Conservation (phyloP, 208 protist genomes). For the Porcisia deanei region DNA sequence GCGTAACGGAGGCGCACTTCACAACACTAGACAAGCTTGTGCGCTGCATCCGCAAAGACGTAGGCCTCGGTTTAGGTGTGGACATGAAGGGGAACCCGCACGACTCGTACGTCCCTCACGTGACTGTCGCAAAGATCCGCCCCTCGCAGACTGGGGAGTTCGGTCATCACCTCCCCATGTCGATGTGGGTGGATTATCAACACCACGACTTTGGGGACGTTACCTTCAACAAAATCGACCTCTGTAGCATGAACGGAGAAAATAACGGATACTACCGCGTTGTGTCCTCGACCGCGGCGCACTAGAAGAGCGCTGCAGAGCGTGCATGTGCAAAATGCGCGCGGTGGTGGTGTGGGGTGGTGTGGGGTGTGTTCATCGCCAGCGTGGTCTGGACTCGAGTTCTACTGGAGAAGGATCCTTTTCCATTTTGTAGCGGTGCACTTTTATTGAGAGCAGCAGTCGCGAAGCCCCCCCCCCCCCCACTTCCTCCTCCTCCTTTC, state of each 20-base stretch:
- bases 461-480: background rate
- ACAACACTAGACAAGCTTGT: conserved; percentile 57
- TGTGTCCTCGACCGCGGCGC: conserved; percentile 27
- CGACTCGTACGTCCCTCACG: conserved; percentile 89
- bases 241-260: conserved; percentile 75
- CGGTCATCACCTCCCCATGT: conserved; percentile 54
- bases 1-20: conserved; percentile 65
- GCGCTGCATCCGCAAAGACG: conserved; percentile 45
- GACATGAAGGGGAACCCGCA: conserved; percentile 89
- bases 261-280: conserved; percentile 78
- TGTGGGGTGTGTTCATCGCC: background rate
- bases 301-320: background rate
- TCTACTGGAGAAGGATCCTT: background rate
- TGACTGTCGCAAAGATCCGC: conserved; percentile 86
- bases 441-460: background rate
- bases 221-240: conserved; percentile 63
- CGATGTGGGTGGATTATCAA: conserved; percentile 68
- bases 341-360: background rate
- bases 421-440: background rate
- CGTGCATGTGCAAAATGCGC: background rate
- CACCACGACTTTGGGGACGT: conserved; percentile 88
- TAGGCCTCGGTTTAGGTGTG: conserved; percentile 57
- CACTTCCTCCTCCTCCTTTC: background rate
- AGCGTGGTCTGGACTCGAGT: background rate
- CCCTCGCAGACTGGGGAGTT: conserved; percentile 46